Percentiles rank a stretch among this genome's conserved stretches.
Evolutionary conservation across 768 basidiomycete species (phyloP).

Genomic region (Kwoniella botswanensis): DNA sequence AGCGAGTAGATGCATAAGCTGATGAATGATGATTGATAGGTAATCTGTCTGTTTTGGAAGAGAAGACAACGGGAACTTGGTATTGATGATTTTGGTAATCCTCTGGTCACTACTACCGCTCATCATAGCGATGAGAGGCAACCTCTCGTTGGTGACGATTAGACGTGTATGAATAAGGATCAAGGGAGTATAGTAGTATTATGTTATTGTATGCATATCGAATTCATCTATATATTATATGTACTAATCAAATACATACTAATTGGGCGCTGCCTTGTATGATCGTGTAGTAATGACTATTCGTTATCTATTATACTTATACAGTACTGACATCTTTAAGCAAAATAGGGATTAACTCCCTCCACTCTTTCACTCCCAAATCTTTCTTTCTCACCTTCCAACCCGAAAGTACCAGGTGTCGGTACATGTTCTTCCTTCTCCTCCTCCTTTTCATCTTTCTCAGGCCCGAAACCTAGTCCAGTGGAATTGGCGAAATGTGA

Average conservation of each 20-base stretch:
- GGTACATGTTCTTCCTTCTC: slow-evolving; percentile 31
- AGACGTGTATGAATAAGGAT: not conserved
- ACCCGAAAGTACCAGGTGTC: slow-evolving; percentile 43
- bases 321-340: not conserved
- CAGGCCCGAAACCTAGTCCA: slow-evolving; percentile 14
- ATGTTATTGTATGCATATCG: slow-evolving; percentile 22
- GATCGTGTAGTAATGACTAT: not conserved
- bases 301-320: not conserved
- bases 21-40: slow-evolving; percentile 20
- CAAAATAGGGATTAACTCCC: slow-evolving; percentile 43
- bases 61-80: slow-evolving; percentile 72
- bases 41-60: slow-evolving; percentile 87
- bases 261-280: not conserved
- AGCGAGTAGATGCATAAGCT: not conserved
- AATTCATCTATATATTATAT: not conserved
- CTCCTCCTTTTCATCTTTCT: not conserved
- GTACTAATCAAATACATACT: not conserved
- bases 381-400: slow-evolving; percentile 32
- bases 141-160: slow-evolving; percentile 21
- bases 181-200: not conserved
- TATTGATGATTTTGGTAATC: slow-evolving; percentile 87
- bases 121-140: slow-evolving; percentile 8
- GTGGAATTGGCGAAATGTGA: slow-evolving; percentile 13
- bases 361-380: not conserved
- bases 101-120: slow-evolving; percentile 33